Percentiles rank a stretch among this genome's conserved stretches.
phyloP scores from a whole-genome alignment of 768 basidiomycete species.

The Boletus huronensis region DNA sequence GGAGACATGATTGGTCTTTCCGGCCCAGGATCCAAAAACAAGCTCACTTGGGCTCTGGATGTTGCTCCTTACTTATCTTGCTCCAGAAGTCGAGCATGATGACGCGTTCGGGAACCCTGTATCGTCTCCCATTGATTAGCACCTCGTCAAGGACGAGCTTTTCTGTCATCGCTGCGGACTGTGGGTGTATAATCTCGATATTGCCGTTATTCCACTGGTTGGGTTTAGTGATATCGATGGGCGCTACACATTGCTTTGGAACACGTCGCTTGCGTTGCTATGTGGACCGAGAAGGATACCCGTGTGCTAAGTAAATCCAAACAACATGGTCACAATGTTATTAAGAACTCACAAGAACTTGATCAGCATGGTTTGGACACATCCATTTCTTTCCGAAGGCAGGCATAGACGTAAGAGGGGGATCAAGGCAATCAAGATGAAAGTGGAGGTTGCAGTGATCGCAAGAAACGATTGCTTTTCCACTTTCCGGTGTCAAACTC shows the following conservation, averaged over 20 bases:
- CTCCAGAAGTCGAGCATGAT: conserved; percentile 96
- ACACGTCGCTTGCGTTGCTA: conserved; percentile 80
- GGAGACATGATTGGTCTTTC: neutral
- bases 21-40: neutral
- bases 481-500: conserved; percentile 47
- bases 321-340: neutral
- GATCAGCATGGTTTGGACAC: conserved; percentile 97
- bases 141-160: conserved; percentile 75
- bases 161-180: conserved; percentile 42
- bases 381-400: conserved; percentile 92
- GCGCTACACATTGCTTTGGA: conserved; percentile 61
- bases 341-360: conserved; percentile 60
- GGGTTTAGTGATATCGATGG: conserved; percentile 73
- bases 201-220: conserved; percentile 87
- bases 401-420: conserved; percentile 84
- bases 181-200: conserved; percentile 78
- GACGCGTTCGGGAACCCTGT: conserved; percentile 88
- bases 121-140: conserved; percentile 82
- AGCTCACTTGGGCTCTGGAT: conserved; percentile 42
- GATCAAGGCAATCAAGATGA: conserved; percentile 95
- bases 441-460: conserved; percentile 94
- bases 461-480: conserved; percentile 83
- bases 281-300: conserved; percentile 10
- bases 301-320: neutral
- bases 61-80: conserved; percentile 54